Conservation (phyloP, 2,329 filamentous ascomycete genomes). For the Ophiocordyceps australis region DNA sequence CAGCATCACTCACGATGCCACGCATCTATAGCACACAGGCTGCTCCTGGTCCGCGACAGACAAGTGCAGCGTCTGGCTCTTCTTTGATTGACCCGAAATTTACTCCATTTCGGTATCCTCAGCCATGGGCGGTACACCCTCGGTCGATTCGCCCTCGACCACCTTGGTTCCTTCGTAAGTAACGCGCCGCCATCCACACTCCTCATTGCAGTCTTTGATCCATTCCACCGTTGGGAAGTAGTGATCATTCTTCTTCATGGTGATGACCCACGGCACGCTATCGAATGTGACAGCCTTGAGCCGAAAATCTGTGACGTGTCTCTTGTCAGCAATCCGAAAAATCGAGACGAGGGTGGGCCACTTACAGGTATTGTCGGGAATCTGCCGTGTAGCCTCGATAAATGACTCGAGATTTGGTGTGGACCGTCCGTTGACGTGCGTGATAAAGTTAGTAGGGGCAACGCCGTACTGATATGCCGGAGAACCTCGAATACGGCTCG, state of each 20-base stretch:
- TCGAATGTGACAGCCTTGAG: conserved; percentile 97
- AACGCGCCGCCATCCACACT: conserved; percentile 43
- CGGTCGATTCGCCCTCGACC: conserved; percentile 33
- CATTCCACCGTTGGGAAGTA: conserved; percentile 64
- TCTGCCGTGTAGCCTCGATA: conserved; percentile 63
- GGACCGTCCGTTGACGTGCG: conserved; percentile 76
- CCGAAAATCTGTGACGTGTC: conserved; percentile 51
- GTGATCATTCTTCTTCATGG: conserved; percentile 99
- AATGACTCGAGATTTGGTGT: conserved; percentile 74
- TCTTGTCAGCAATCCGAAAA: neutral
- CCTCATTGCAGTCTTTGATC: conserved; percentile 41
- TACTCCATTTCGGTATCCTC: conserved; percentile 26
- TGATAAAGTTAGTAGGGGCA: conserved; percentile 93
- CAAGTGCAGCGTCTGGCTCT: too few species aligned
- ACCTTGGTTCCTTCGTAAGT: conserved; percentile 39
- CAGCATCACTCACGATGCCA: too few species aligned
- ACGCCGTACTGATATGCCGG: conserved; percentile 82
- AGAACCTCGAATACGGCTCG: conserved; percentile 65
- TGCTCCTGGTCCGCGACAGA: too few species aligned
- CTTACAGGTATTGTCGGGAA: conserved; percentile 84
- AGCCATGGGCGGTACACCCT: conserved; percentile 23
- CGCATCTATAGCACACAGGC: conserved; percentile 13
- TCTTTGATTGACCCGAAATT: too few species aligned
- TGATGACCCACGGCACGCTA: conserved; percentile 97
- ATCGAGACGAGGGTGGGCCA: conserved; percentile 3